Percentiles rank a stretch among this genome's conserved stretches.
These are phyloP conservation scores for Dactylellina haptotyla DNA, from an alignment of 2,329 filamentous ascomycete genomes.

Conservation along the genomic window DNA sequence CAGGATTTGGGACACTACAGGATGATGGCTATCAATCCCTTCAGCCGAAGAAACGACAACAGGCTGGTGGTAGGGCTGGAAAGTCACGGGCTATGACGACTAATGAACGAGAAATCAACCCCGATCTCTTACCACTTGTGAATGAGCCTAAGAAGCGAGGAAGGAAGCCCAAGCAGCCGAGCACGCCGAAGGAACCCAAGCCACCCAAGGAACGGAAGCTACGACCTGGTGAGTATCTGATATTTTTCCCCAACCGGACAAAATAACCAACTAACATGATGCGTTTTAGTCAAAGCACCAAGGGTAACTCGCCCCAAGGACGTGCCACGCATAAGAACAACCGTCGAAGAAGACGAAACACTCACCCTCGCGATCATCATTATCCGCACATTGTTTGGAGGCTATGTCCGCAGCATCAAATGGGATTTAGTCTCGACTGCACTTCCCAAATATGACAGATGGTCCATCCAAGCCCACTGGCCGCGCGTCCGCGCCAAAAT, in stretches of 20 bases:
- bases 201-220: slow-evolving; percentile 20
- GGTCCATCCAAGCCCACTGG: slow-evolving; percentile 45
- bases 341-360: slow-evolving; percentile 50
- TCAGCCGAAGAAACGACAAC: slow-evolving; percentile 31
- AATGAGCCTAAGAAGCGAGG: slow-evolving; percentile 31
- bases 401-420: slow-evolving; percentile 49
- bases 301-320: slow-evolving; percentile 39
- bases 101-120: slow-evolving; percentile 37
- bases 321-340: slow-evolving; percentile 48
- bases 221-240: slow-evolving; percentile 20
- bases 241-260: background rate
- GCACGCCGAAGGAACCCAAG: slow-evolving; percentile 4
- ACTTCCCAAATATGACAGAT: slow-evolving; percentile 42
- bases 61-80: slow-evolving; percentile 41
- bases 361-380: slow-evolving; percentile 50
- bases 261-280: slow-evolving; percentile 8
- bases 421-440: slow-evolving; percentile 49
- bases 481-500: slow-evolving; percentile 45
- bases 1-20: slow-evolving; percentile 15
- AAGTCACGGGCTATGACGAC: slow-evolving; percentile 21
- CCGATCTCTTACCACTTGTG: slow-evolving; percentile 16
- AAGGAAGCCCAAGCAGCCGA: slow-evolving; percentile 21
- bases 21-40: slow-evolving; percentile 2
- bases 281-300: slow-evolving; percentile 15
- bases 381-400: slow-evolving; percentile 48